Conservation (phyloP, 148 eudicot genomes). For the Diospyros kaki region DNA sequence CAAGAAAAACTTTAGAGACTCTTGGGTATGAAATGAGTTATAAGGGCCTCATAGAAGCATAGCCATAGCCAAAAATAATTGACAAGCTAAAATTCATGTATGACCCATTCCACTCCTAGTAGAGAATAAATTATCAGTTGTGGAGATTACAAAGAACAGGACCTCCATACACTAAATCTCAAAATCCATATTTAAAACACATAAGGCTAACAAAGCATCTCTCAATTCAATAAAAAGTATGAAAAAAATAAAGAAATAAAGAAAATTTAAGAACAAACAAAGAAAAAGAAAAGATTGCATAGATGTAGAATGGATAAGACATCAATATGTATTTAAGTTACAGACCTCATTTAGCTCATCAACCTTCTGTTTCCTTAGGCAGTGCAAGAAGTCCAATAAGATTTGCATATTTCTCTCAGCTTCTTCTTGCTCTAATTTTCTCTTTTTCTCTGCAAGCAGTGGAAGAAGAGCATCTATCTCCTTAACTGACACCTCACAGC, state of each 20-base stretch:
- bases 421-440: conserved; percentile 87
- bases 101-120: background rate
- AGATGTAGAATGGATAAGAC: background rate
- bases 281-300: background rate
- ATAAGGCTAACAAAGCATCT: background rate
- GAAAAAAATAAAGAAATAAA: conserved; percentile 1
- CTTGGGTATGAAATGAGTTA: too few relatives aligned
- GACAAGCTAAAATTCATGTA: background rate
- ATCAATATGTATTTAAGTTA: conserved; percentile 8
- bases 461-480: conserved; percentile 65
- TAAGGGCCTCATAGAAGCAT: too few relatives aligned
- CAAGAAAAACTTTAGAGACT: too few relatives aligned
- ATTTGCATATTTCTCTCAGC: conserved; percentile 95
- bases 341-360: conserved; percentile 80
- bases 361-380: conserved; percentile 75
- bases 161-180: background rate
- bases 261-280: background rate
- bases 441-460: conserved; percentile 77
- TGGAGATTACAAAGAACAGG: background rate
- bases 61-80: too few relatives aligned
- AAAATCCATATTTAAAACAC: background rate
- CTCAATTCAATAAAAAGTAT: background rate
- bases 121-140: background rate
- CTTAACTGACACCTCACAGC: conserved; percentile 80
- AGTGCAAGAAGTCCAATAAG: conserved; percentile 66